Percentiles rank a stretch among this genome's conserved stretches.
phyloP scores from a whole-genome alignment of 768 basidiomycete genomes.

The Russula abietina region DNA sequence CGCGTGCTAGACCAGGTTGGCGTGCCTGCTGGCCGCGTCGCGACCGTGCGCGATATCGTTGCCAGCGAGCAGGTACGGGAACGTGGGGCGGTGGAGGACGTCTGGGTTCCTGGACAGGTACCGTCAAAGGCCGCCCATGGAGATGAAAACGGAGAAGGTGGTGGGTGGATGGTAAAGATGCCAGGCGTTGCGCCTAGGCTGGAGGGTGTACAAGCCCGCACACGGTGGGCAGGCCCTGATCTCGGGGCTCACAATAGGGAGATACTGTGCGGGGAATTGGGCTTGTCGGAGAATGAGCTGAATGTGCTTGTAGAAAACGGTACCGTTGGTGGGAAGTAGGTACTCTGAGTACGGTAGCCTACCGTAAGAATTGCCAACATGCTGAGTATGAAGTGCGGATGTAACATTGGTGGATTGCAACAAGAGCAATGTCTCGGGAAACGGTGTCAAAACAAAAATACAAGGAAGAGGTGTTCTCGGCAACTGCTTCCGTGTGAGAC shows the following conservation, averaged over 20 bases:
- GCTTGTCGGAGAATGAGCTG: constrained; percentile 29
- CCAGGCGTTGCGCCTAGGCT: constrained; percentile 56
- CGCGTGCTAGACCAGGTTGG: constrained; percentile 44
- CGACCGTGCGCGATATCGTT: constrained; percentile 56
- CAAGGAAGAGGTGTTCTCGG: not conserved
- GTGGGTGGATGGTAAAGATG: constrained; percentile 64
- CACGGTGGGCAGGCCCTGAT: constrained; percentile 64
- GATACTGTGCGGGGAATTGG: constrained; percentile 31
- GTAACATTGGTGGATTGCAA: not conserved
- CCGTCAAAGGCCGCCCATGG: not conserved
- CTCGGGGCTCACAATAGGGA: constrained; percentile 44
- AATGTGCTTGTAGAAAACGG: constrained; percentile 20
- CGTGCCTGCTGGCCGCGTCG: constrained; percentile 61
- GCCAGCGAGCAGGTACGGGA: constrained; percentile 50
- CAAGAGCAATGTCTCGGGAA: not conserved
- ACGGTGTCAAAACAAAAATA: not conserved
- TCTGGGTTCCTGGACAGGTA: constrained; percentile 39
- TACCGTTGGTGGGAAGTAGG: not conserved
- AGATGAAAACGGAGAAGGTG: constrained; percentile 25
- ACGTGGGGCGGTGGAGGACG: constrained; percentile 53
- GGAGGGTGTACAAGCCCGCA: constrained; percentile 50
- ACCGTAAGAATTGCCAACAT: not conserved
- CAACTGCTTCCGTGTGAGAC: not conserved
- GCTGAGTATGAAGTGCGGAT: not conserved
- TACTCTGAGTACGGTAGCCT: not conserved